Evolutionary conservation across 75 land plant species (phyloP), one percentile per base, ranked within the genome.

Genomic region (Azolla pinnata): DNA sequence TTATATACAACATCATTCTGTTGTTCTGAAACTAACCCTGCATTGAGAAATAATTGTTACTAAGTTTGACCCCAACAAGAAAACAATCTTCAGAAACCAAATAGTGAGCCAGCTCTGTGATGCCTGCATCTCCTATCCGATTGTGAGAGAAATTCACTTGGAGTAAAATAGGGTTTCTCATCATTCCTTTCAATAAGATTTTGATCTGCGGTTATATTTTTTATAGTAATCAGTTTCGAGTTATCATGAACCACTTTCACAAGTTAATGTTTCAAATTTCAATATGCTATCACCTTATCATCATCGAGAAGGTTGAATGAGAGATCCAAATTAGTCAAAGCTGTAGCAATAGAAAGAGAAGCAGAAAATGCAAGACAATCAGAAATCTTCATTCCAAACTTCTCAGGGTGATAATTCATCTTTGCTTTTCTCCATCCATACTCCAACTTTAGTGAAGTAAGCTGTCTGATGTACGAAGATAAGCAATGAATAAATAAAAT

Each of bases 141-240:
- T 73, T 73, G 65, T 67, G 69, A 10, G 71, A 73, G 16, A 73
- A 59, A 42, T 67, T 71, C 38, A 73, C 57, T 18, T 54, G 38
- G 20, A 67, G 63, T 25, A 73, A 16, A 0, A 64, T 61, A 12
- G 75, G 75, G 34, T 73, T 66, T 20, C 20, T 29, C 23, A 32
- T 24, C 65, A 73, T 66, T 24, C 75, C 75, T 23, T 40, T 34
- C 31, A 59, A 38, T 21, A 73, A 54, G 0, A 56, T 67, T 21
- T 55, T 57, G 1, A 72, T 49, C 75, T 72, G 42, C 29, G 2
- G 17, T 8, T 20, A 8, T 17, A 50, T 5, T 50, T 20, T 24
- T 4, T 5, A 50, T 50, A n/a, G 25, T 7, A 50, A 50, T 4
- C 7, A 7, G 17, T 7, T 19, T 24, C 8, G 25, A n/a, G n/a